phyloP scores from a whole-genome alignment of 2,329 filamentous ascomycete genomes.

The Cercospora sp. region DNA sequence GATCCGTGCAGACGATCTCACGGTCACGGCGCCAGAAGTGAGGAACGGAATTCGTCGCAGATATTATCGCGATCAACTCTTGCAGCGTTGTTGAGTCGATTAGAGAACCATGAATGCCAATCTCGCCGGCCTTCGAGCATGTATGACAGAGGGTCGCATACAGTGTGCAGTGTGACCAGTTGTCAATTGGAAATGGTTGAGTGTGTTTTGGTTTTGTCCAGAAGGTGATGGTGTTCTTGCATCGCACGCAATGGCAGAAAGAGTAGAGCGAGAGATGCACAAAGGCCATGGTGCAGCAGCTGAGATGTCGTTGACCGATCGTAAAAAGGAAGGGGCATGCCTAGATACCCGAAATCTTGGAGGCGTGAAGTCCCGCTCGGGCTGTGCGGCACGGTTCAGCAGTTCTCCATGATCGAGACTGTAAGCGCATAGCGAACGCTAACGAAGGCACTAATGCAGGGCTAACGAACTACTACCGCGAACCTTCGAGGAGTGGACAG shows the following conservation, averaged over 20 bases:
- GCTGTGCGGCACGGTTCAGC: not conserved
- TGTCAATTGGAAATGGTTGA: not conserved
- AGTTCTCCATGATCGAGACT: not conserved
- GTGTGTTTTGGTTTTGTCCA: not conserved
- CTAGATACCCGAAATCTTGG: not conserved
- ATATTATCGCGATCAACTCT: not conserved
- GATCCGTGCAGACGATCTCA: not conserved
- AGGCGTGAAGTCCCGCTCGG: not conserved
- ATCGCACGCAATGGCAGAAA: not conserved
- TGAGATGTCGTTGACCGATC: not conserved
- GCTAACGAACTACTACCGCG: no score
- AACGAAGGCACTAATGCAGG: no score
- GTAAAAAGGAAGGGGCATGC: not conserved
- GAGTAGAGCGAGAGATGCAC: no score
- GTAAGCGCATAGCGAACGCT: no score
- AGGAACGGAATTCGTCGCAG: not conserved
- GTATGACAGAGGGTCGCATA: not conserved
- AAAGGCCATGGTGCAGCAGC: not conserved
- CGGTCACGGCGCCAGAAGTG: not conserved
- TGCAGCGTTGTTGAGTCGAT: not conserved
- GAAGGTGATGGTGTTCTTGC: not conserved
- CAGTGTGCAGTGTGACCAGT: not conserved
- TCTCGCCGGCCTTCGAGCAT: not conserved
- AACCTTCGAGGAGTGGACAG: no score
- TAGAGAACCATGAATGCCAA: not conserved